Evolutionary conservation across 768 basidiomycete species (phyloP), one percentile per base, ranked within the genome.

Genomic region (Lactarius sanguifluus): DNA sequence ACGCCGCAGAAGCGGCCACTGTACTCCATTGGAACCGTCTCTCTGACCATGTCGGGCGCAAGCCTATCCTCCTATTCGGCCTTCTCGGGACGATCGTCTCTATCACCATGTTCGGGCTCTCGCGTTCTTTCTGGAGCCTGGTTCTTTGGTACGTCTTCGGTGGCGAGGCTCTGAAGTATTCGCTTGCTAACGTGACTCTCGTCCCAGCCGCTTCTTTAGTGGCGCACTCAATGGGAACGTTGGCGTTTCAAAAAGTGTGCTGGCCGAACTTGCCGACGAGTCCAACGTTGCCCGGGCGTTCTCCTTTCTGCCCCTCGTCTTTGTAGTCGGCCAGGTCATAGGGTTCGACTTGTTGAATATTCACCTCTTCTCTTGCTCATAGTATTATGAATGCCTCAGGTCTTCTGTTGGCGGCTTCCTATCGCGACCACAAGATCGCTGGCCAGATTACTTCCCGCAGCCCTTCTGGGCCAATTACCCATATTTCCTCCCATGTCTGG

Each of bases 181-280:
- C 23, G 1, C 9, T 32, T 57, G 30, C 7, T 57, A 18, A 20
- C n/a, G n/a, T 13, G 15, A 34, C 57, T 10, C 36, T 25, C 16
- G 13, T 18, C 23, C 20, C 36, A 58, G 57, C 18, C 57, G 57
- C 23, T 58, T 34, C 23, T 25, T 58, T 2, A 40, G n/a, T 58
- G 57, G 57, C 10, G 32, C 38, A 5, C 34, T 58, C 32, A 58
- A 58, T 18, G 57, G 57, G 23, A 58, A 58, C 38, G 36, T 34
- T 57, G 83, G 86, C 5, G 86, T 91, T 32, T 86, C 88, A 81
- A 91, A 90, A 72, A 87, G 84, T 69, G 83, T 85, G 69, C 80
- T 90, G 77, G 87, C 81, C 0, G 87, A 89, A 64, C 73, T 89
- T 40, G 86, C 87, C 0, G 86, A 89, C 71, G 75, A 81, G 0